These are phyloP conservation scores for Tylopilus cervinicoccineus DNA, from an alignment of 768 basidiomycete species.

Conservation along the genomic window DNA sequence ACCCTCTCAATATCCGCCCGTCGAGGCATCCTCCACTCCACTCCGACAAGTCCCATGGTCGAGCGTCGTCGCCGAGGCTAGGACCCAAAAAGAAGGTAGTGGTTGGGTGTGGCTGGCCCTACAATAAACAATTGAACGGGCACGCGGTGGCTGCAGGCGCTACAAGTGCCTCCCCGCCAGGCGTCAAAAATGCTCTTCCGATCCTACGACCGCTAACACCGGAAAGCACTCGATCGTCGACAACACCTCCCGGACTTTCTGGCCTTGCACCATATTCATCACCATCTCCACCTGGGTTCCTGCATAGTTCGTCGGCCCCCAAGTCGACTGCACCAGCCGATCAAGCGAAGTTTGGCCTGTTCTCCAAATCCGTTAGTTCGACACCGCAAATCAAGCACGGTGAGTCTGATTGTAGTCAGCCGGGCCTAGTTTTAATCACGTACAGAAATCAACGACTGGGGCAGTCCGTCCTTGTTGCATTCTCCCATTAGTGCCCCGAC, in stretches of 20 bases:
- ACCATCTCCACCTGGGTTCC: constrained; percentile 33
- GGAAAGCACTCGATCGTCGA: constrained; percentile 32
- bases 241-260: constrained; percentile 31
- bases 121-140: constrained; percentile 27
- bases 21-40: constrained; percentile 28
- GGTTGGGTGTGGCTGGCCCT: constrained; percentile 50
- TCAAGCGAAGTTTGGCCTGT: constrained; percentile 16
- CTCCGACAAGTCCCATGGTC: constrained; percentile 7
- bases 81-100: constrained; percentile 28
- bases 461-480: constrained; percentile 13
- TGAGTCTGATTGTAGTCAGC: constrained; percentile 11
- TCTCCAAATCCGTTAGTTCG: constrained; percentile 14
- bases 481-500: constrained; percentile 15
- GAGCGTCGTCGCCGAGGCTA: constrained; percentile 9
- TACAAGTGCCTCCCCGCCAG: constrained; percentile 16
- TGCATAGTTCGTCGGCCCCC: constrained; percentile 29
- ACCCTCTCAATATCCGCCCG: constrained; percentile 54
- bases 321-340: constrained; percentile 17
- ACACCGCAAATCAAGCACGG: constrained; percentile 30
- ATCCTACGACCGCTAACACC: constrained; percentile 23
- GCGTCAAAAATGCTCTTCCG: constrained; percentile 10
- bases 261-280: constrained; percentile 30
- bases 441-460: constrained; percentile 26
- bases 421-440: background rate
- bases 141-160: constrained; percentile 7